phyloP scores from a whole-genome alignment of 2,329 filamentous ascomycete species.

The Pseudopithomyces maydicus region DNA sequence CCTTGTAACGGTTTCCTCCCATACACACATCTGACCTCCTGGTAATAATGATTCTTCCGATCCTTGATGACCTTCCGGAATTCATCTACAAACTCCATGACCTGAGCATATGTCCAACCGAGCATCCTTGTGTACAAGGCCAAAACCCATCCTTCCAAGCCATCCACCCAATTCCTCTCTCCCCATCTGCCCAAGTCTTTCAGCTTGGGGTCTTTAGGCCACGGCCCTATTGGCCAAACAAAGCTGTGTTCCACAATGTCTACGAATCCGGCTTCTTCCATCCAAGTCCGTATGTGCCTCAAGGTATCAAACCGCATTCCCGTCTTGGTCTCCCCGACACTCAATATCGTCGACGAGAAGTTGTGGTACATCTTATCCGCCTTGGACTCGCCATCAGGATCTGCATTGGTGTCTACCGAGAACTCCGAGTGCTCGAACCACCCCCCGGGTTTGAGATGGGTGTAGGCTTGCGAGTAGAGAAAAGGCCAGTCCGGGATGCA shows the following conservation, averaged over 20 bases:
- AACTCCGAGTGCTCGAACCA: conserved; percentile 52
- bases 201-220: conserved; percentile 37
- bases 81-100: conserved; percentile 40
- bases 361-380: conserved; percentile 27
- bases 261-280: conserved; percentile 32
- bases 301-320: conserved; percentile 32
- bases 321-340: conserved; percentile 24
- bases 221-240: conserved; percentile 41
- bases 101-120: conserved; percentile 43
- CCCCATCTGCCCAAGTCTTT: conserved; percentile 45
- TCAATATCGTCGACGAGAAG: conserved; percentile 22
- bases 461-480: conserved; percentile 45
- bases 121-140: conserved; percentile 46
- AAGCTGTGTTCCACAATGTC: conserved; percentile 32
- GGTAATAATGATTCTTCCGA: conserved; percentile 44
- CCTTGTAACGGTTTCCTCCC: conserved; percentile 27
- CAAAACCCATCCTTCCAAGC: conserved; percentile 49
- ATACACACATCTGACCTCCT: conserved; percentile 44
- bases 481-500: conserved; percentile 48
- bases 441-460: conserved; percentile 47
- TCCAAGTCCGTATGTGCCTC: conserved; percentile 19
- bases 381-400: conserved; percentile 11
- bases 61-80: conserved; percentile 40
- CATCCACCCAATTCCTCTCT: conserved; percentile 47
- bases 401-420: conserved; percentile 28